Evolutionary conservation across 352 stramenopile species (phyloP).

Genomic region (Globisporangium polare): DNA sequence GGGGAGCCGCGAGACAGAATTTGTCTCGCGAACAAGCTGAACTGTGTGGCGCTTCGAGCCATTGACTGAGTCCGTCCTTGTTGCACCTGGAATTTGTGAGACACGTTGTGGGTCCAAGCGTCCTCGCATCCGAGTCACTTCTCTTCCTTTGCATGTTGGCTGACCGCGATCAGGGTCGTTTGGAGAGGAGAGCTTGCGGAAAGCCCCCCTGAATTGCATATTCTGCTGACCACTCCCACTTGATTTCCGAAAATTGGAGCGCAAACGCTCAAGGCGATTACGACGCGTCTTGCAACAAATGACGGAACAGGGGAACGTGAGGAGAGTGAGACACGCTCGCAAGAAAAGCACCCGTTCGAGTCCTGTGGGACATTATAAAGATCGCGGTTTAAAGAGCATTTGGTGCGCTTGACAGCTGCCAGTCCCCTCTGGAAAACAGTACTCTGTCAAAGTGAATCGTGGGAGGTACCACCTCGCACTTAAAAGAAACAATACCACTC

Average conservation of each 20-base stretch:
- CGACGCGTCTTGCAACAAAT: not conserved
- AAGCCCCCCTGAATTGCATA: not conserved
- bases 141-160: not conserved
- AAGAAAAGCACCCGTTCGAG: not conserved
- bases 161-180: not conserved
- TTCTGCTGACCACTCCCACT: not conserved
- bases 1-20: too few relatives aligned
- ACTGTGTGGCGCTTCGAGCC: not conserved
- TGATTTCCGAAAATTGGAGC: not conserved
- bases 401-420: too few relatives aligned
- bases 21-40: too few relatives aligned
- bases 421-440: not conserved
- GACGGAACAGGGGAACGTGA: slow-evolving; percentile 1
- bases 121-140: not conserved
- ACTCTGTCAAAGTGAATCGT: not conserved
- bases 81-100: slow-evolving; percentile 8
- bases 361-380: not conserved
- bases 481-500: not conserved
- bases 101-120: not conserved
- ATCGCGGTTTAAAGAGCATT: not conserved
- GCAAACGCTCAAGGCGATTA: not conserved
- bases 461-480: not conserved
- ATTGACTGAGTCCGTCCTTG: not conserved
- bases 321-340: not conserved
- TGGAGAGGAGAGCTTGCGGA: too few relatives aligned